Evolutionary conservation across 352 stramenopile genomes (phyloP).

Genomic region (Phytophthora litchii): DNA sequence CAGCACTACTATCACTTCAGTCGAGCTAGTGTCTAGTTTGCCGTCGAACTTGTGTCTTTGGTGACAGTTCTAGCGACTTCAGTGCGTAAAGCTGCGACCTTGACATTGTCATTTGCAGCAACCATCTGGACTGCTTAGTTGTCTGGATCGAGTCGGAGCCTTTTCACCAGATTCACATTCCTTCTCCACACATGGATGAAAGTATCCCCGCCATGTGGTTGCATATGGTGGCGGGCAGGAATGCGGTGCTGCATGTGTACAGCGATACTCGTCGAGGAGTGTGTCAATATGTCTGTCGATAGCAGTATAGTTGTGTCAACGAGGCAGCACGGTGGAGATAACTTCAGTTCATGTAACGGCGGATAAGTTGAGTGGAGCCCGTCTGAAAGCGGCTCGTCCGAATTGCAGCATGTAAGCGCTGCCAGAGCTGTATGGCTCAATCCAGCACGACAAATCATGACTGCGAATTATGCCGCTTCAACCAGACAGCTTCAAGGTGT

Average conservation of each 20-base stretch:
- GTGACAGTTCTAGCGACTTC: not conserved
- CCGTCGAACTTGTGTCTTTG: not conserved
- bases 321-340: slow-evolving; percentile 10
- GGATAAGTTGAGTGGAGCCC: slow-evolving; percentile 18
- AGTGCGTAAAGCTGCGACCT: not conserved
- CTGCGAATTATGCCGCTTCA: slow-evolving; percentile 12
- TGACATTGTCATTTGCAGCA: slow-evolving; percentile 22
- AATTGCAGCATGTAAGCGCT: too few relatives aligned
- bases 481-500: slow-evolving; percentile 26
- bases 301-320: slow-evolving; percentile 1
- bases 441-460: slow-evolving; percentile 6
- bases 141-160: slow-evolving; percentile 22
- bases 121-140: slow-evolving; percentile 30
- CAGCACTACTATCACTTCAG: not conserved
- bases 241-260: too few relatives aligned
- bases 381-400: not conserved
- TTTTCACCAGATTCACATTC: slow-evolving; percentile 22
- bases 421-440: not conserved
- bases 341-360: slow-evolving; percentile 16
- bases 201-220: slow-evolving; percentile 1
- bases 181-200: slow-evolving; percentile 13
- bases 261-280: too few relatives aligned
- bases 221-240: slow-evolving; percentile 4
- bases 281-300: not conserved
- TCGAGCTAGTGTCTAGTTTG: slow-evolving; percentile 13